These are phyloP conservation scores for Penicillium coffeae DNA, from an alignment of 495 filamentous ascomycete genomes.

Conservation along the genomic window DNA sequence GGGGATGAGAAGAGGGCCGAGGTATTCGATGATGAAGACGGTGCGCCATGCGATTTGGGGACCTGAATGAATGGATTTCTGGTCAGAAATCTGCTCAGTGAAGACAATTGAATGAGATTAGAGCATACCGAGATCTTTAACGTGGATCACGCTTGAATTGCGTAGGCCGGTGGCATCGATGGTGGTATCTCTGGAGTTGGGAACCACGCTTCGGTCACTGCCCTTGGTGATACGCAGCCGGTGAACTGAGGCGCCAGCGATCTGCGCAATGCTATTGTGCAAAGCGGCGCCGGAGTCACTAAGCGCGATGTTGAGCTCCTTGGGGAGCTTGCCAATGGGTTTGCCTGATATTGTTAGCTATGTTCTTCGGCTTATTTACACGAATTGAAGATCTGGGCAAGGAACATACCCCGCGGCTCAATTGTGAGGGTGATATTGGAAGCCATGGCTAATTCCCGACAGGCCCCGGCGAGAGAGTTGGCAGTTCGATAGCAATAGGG, in stretches of 20 bases:
- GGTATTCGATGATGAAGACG: slow-evolving; percentile 92
- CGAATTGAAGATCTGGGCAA: not conserved
- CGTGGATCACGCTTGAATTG: slow-evolving; percentile 68
- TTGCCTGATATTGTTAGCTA: slow-evolving; percentile 38
- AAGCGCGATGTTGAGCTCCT: slow-evolving; percentile 56
- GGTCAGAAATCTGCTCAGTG: not conserved
- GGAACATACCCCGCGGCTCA: slow-evolving; percentile 38
- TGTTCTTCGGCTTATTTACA: not conserved
- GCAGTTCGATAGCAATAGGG: not conserved
- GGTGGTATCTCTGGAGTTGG: slow-evolving; percentile 62
- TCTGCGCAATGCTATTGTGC: slow-evolving; percentile 52
- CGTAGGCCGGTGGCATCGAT: slow-evolving; percentile 61
- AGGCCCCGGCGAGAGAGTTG: slow-evolving; percentile 1
- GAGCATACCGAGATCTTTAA: slow-evolving; percentile 85
- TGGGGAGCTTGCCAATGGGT: slow-evolving; percentile 68
- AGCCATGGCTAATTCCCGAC: slow-evolving; percentile 23
- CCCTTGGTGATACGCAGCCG: slow-evolving; percentile 68
- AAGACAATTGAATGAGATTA: not conserved
- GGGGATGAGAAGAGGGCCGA: slow-evolving; percentile 91
- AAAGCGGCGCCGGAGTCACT: slow-evolving; percentile 61
- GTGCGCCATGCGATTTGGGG: slow-evolving; percentile 90
- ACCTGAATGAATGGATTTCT: slow-evolving; percentile 46
- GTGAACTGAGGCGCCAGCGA: slow-evolving; percentile 53
- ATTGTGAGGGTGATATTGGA: slow-evolving; percentile 34
- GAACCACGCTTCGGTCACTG: slow-evolving; percentile 63